phyloP scores from a whole-genome alignment of 495 filamentous ascomycete genomes.

The Hypoxylon perforatum region DNA sequence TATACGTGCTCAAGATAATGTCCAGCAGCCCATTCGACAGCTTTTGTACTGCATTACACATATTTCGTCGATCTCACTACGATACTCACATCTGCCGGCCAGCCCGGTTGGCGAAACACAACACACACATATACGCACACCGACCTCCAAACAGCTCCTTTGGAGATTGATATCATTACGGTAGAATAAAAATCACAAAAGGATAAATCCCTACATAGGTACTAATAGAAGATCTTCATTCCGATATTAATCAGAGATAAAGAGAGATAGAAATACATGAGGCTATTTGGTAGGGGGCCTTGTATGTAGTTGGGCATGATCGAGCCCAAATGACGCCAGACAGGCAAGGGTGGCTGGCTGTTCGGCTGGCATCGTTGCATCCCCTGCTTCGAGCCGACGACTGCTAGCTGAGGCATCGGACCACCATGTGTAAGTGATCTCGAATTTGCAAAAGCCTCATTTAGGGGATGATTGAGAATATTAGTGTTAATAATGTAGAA shows the following conservation, averaged over 20 bases:
- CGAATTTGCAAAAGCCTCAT: background rate
- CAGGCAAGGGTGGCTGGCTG: conserved; percentile 19
- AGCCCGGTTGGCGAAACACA: conserved; percentile 28
- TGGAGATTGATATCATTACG: too few relatives aligned
- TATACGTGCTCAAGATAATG: background rate
- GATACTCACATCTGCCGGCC: conserved; percentile 33
- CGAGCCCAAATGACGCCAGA: conserved; percentile 41
- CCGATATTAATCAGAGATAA: too few relatives aligned
- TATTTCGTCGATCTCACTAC: conserved; percentile 33
- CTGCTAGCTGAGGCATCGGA: background rate
- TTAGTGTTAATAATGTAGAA: too few relatives aligned
- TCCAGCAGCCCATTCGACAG: conserved; percentile 5
- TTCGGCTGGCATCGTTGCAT: conserved; percentile 7
- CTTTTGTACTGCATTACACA: conserved; percentile 19
- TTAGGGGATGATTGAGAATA: too few relatives aligned
- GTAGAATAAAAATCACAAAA: too few relatives aligned
- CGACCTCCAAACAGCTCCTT: conserved; percentile 1
- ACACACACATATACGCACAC: too few relatives aligned
- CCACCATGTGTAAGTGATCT: background rate
- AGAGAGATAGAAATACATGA: too few relatives aligned
- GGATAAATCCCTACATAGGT: background rate
- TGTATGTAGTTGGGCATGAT: conserved; percentile 39
- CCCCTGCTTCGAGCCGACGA: conserved; percentile 9
- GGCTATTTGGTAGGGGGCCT: too few relatives aligned
- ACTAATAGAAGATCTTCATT: too few relatives aligned